Evolutionary conservation across 495 filamentous ascomycete genomes (phyloP), one percentile per base, ranked within the genome.

Genomic region (Aspergillus bertholletiae): DNA sequence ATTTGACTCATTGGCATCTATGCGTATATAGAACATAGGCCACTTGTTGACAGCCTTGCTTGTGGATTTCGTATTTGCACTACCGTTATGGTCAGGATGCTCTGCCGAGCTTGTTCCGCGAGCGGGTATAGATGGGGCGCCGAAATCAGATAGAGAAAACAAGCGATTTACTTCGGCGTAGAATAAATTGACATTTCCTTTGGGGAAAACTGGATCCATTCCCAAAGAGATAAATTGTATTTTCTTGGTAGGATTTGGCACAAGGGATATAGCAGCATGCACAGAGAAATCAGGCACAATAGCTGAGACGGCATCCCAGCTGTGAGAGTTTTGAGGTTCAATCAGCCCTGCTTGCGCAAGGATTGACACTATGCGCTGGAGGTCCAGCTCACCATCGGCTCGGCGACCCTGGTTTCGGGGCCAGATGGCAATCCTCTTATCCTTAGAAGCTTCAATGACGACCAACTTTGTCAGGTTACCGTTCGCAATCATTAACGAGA

Each of bases 11-110:
- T 30, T 57, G 0, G 64, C 57, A 9, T 77, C 72, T n/a, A 98
- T 83, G 7, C 83, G 84, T 30, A 98, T 75, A 62, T 86, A 87
- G 60, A 96, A 97, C 88, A 94, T 95, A 2, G 92, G 91, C 88
- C 88, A 96, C 56, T 85, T 79, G 65, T 96, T 91, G 27, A 89
- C 73, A 0, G 83, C 81, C 64, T 89, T 93, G 18, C 75, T 76
- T 15, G 69, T 61, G 3, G 74, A 74, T 63, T 74, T 85, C 35
- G 86, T 66, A 32, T 39, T 26, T 44, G 35, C 5, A 44, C 37
- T 23, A 15, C 9, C 15, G 6, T 30, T 9, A 22, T 23, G 17
- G 21, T 22, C n/a, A 45, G 13, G 21, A 21, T 30, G 11, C 2
- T 51, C 49, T 13, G 55, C 51, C 15, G 27, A 30, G 30, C 32